phyloP scores from a whole-genome alignment of 2,329 filamentous ascomycete genomes.

The Penicillium brasilianum region DNA sequence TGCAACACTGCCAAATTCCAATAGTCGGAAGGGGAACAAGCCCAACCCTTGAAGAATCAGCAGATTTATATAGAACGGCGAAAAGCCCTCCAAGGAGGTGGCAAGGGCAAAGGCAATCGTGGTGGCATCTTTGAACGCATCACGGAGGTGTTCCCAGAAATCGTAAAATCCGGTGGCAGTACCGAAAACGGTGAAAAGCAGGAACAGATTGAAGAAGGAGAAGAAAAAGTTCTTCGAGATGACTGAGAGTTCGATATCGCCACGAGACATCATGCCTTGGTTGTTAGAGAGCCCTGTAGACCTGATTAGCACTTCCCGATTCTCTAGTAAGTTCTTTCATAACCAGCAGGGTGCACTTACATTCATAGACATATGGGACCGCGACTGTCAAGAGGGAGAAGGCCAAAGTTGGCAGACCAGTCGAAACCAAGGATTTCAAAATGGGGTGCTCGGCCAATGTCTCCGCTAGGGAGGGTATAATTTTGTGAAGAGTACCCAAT shows the following conservation, averaged over 20 bases:
- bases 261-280: slow-evolving; percentile 94
- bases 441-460: slow-evolving; percentile 71
- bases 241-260: slow-evolving; percentile 89
- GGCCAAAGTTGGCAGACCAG: slow-evolving; percentile 81
- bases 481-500: slow-evolving; percentile 75
- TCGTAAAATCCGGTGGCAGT: slow-evolving; percentile 76
- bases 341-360: slow-evolving; percentile 48
- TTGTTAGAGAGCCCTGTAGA: slow-evolving; percentile 72
- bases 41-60: slow-evolving; percentile 94
- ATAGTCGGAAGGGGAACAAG: slow-evolving; percentile 85
- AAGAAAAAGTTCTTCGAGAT: slow-evolving; percentile 99
- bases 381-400: slow-evolving; percentile 86
- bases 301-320: slow-evolving; percentile 17
- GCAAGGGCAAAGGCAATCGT: slow-evolving; percentile 78
- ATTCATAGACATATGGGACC: slow-evolving; percentile 94
- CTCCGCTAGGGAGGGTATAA: slow-evolving; percentile 72
- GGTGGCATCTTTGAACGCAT: slow-evolving; percentile 78
- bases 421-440: slow-evolving; percentile 78
- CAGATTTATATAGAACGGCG: slow-evolving; percentile 89
- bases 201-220: slow-evolving; percentile 98
- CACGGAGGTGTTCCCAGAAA: slow-evolving; percentile 67
- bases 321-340: not conserved
- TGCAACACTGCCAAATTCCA: slow-evolving; percentile 85
- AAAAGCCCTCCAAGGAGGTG: slow-evolving; percentile 72
- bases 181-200: slow-evolving; percentile 88